Evolutionary conservation across 495 filamentous ascomycete genomes (phyloP), one percentile per base, ranked within the genome.

Genomic region (Melanomma pulvis-pyrius): DNA sequence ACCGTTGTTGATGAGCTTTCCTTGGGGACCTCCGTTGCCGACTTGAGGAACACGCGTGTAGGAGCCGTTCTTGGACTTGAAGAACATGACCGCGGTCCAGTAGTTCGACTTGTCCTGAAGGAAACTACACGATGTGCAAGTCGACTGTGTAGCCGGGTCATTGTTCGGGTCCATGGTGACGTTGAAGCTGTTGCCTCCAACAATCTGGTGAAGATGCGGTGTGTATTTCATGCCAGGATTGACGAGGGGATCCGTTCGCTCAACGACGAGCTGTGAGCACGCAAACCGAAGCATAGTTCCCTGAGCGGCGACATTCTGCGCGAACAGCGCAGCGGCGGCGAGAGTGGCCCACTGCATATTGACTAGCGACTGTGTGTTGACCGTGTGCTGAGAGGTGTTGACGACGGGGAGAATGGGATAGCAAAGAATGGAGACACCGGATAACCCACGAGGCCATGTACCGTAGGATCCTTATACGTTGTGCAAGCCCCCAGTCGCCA

Each of bases 221-320:
- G 68, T 70, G 68, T 50, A 70, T 44, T 65, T 70, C 68, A 70
- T 70, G 55, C 68, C 68, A 1, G 68, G 68, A 46, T 70, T 70
- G 63, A 70, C 68, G 24, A 70, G 52, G 26, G 68, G 68, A 54
- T 70, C 68, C 46, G 59, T 63, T 26, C 68, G 68, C 51, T 70
- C 68, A 61, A 83, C 81, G 54, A 84, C 82, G 22, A 84, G 74
- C 73, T 84, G 82, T 32, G 82, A 83, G 78, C 82, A 84, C 28
- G 82, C 81, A 68, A 84, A 84, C 53, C 82, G 82, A 68, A 84
- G 74, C 82, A 84, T 84, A 61, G 78, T 77, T 28, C 41, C 32
- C 21, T 80, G 75, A 69, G 82, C 80, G 22, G 79, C 82, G 48
- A 73, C 80, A 73, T 77, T 76, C 48, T 80, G 76, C 70, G 79